A percentile compares a stretch with the other conserved stretches of the same genome.
These are phyloP conservation scores for Bidens hawaiensis DNA, from an alignment of 140 eudicot genomes.

Conservation along the genomic window DNA sequence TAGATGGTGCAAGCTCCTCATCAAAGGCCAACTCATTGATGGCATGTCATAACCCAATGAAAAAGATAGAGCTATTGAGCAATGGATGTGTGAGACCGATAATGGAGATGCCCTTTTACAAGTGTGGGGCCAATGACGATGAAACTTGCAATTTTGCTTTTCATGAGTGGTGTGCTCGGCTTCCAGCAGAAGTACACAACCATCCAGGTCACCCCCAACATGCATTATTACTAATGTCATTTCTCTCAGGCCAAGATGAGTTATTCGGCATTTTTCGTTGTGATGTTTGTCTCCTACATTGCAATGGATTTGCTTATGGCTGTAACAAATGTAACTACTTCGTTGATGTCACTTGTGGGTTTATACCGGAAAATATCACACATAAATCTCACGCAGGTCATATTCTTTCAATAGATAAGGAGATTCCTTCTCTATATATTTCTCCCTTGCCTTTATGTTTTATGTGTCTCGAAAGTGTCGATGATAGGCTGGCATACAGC, in stretches of 20 bases:
- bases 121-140: background rate
- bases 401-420: background rate
- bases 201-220: too few species aligned
- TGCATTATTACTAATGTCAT: background rate
- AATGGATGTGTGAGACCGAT: slow-evolving; percentile 17
- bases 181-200: too few species aligned
- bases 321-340: slow-evolving; percentile 1
- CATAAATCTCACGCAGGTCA: slow-evolving; percentile 16
- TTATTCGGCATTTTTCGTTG: background rate
- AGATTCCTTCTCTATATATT: fast-evolving
- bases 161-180: too few species aligned
- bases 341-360: slow-evolving; percentile 20
- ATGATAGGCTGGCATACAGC: too few species aligned
- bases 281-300: background rate
- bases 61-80: background rate
- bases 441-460: too few species aligned
- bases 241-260: too few species aligned
- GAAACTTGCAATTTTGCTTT: background rate
- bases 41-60: slow-evolving; percentile 16
- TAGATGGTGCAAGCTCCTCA: background rate
- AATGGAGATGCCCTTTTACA: slow-evolving; percentile 4
- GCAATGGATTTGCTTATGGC: background rate
- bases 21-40: too few species aligned
- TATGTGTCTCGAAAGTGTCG: background rate
- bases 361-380: slow-evolving; percentile 7